A percentile compares a stretch with the other conserved stretches of the same genome.
phyloP scores from a whole-genome alignment of 2,329 filamentous ascomycete genomes.

The Exophiala calicioides region DNA sequence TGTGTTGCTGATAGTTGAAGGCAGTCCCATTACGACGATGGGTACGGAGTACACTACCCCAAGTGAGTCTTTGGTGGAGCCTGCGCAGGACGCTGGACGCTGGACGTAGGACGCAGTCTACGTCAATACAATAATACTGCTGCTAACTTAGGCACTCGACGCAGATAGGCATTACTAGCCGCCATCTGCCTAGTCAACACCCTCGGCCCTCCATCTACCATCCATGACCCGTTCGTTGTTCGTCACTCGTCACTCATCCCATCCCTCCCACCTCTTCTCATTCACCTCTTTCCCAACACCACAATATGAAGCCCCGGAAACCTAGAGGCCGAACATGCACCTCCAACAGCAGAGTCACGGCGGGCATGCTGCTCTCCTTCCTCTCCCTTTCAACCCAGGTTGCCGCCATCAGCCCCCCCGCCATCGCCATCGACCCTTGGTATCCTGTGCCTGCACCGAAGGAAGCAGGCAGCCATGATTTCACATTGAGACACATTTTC shows the following conservation, averaged over 20 bases:
- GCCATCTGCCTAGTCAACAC: too few relatives aligned
- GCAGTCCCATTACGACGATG: too few relatives aligned
- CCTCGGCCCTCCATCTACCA: too few relatives aligned
- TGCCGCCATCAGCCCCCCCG: constrained; percentile 20
- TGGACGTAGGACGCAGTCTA: too few relatives aligned
- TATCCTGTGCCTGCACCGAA: constrained; percentile 24
- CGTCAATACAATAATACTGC: too few relatives aligned
- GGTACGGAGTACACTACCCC: too few relatives aligned
- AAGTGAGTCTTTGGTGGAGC: too few relatives aligned
- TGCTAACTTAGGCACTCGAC: too few relatives aligned
- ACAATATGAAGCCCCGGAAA: constrained; percentile 28
- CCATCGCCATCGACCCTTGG: constrained; percentile 25
- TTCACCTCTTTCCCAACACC: background rate
- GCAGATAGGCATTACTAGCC: too few relatives aligned
- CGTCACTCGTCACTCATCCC: constrained; percentile 11
- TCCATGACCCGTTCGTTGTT: too few relatives aligned
- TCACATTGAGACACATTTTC: constrained; percentile 80
- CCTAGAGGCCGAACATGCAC: constrained; percentile 40
- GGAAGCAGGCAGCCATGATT: constrained; percentile 25
- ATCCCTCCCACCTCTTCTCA: constrained; percentile 1
- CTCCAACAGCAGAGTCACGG: constrained; percentile 65
- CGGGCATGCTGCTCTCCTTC: constrained; percentile 65
- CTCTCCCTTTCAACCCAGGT: constrained; percentile 55
- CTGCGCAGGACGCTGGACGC: too few relatives aligned
- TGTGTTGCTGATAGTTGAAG: too few relatives aligned